Base-by-base conservation (phyloP, 306 rosid genomes). In the Adenanthera pavonina region DNA sequence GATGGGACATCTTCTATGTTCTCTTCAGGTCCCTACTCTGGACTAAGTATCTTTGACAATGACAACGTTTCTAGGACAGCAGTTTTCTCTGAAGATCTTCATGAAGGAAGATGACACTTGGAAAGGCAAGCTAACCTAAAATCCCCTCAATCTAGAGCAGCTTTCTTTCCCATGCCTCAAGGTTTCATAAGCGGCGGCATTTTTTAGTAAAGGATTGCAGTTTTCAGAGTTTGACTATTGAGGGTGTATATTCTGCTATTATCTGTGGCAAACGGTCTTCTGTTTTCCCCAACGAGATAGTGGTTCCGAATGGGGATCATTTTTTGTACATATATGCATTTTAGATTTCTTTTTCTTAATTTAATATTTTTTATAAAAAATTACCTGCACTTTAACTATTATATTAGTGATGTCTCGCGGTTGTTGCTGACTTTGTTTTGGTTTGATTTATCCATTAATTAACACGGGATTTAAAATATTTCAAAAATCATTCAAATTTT, bases 31-130 rank as follows among this genome's bases (percentile, higher is more conserved):
- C 96, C 97, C 54, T 89, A 93, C 91, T 95, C 99, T 41, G 94
- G 93, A 65, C 87, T 93, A 67, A 96, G 96, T 46, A 85, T 86
- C 79, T 92, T 92, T 70, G 99, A 96, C 44, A 85, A 91, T 74
- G 99, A 93, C 69, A 91, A 88, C 82, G 75, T 88, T 79, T 89
- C 98, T 40, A 88, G 97, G 78, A 90, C 98, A 3, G 97, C 84
- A 30, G 88, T 95, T 75, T 96, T 91, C 89, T 96, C 98, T 16
- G 99, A 96, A 90, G 99, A 96, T 88, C 99, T 96, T 81, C 98
- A 93, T 19, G 99, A 93, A 88, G 99, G 99, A 80, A 84, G 99
- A 69, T 96, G 89, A 93, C 71, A 54, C 76, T 60, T 25, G 78
- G 36, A 49, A 70, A 59, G 41, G 54, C 25, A 62, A 60, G 79